A percentile compares a stretch with the other conserved stretches of the same genome.
phyloP scores from a whole-genome alignment of 2,329 filamentous ascomycete genomes.

The Pseudocercospora pini-densiflorae region DNA sequence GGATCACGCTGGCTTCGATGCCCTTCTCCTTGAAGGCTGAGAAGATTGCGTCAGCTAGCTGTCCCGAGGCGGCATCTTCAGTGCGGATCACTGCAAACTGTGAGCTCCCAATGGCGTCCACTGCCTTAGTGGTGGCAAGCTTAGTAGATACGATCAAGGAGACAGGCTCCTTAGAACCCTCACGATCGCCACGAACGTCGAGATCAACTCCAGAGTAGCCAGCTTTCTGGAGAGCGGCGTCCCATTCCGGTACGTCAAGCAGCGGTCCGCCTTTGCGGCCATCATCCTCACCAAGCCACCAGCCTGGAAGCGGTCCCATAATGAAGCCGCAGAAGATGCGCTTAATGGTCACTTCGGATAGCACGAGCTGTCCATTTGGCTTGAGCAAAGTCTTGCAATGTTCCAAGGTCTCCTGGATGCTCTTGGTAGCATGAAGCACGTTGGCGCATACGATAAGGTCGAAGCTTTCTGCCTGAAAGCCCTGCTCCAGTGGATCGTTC shows the following conservation, averaged over 20 bases:
- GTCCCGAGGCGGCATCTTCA: neutral
- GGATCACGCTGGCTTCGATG: neutral
- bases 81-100: constrained; percentile 9
- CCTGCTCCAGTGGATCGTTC: constrained; percentile 38
- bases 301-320: constrained; percentile 13
- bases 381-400: constrained; percentile 30
- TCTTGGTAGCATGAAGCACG: constrained; percentile 32
- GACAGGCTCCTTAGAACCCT: constrained; percentile 15
- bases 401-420: constrained; percentile 25
- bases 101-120: neutral
- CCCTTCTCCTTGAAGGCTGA: neutral
- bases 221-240: constrained; percentile 32
- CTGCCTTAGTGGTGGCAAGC: neutral
- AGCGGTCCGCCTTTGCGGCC: constrained; percentile 34
- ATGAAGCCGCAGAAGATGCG: constrained; percentile 19
- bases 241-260: constrained; percentile 37
- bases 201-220: constrained; percentile 15
- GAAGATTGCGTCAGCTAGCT: constrained; percentile 1
- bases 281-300: constrained; percentile 31
- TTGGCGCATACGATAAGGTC: constrained; percentile 35
- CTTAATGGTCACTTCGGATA: constrained; percentile 21
- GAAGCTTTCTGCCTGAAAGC: constrained; percentile 37
- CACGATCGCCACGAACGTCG: constrained; percentile 12
- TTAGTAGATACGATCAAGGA: constrained; percentile 16
- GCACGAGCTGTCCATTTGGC: constrained; percentile 17